Conservation (phyloP, 2,329 filamentous ascomycete species). For the Ascochyta viciae-villosae region DNA sequence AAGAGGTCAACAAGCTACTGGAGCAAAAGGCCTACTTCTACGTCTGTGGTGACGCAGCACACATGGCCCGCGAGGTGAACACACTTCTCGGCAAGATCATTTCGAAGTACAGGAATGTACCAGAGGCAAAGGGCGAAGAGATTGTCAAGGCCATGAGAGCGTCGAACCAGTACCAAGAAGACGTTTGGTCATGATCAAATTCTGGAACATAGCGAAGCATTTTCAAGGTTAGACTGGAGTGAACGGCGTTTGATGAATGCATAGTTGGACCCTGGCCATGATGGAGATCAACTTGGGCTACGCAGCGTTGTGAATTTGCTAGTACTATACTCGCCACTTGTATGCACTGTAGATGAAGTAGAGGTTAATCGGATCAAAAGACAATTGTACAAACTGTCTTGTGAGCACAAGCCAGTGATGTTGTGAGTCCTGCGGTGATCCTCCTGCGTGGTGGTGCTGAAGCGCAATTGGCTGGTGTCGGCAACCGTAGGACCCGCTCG, state of each 20-base stretch:
- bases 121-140: constrained; percentile 89
- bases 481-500: constrained; percentile 11
- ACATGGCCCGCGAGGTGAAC: constrained; percentile 96
- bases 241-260: constrained; percentile 29
- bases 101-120: constrained; percentile 79
- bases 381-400: neutral
- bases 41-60: constrained; percentile 95
- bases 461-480: constrained; percentile 20
- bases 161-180: constrained; percentile 93
- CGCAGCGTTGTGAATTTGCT: constrained; percentile 4
- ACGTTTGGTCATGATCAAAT: constrained; percentile 66
- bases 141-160: constrained; percentile 97
- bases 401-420: constrained; percentile 7
- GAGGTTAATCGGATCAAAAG: neutral
- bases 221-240: constrained; percentile 36
- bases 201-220: constrained; percentile 30
- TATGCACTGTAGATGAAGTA: constrained; percentile 20
- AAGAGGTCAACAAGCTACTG: constrained; percentile 86
- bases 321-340: constrained; percentile 2
- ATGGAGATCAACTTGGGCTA: constrained; percentile 4
- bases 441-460: constrained; percentile 3
- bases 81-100: constrained; percentile 86
- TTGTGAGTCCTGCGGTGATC: constrained; percentile 19
- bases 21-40: constrained; percentile 93
- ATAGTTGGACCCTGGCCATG: neutral